Percentiles rank a stretch among this genome's conserved stretches.
Conservation (phyloP, 2,329 filamentous ascomycete species). For the Claviceps sp. region DNA sequence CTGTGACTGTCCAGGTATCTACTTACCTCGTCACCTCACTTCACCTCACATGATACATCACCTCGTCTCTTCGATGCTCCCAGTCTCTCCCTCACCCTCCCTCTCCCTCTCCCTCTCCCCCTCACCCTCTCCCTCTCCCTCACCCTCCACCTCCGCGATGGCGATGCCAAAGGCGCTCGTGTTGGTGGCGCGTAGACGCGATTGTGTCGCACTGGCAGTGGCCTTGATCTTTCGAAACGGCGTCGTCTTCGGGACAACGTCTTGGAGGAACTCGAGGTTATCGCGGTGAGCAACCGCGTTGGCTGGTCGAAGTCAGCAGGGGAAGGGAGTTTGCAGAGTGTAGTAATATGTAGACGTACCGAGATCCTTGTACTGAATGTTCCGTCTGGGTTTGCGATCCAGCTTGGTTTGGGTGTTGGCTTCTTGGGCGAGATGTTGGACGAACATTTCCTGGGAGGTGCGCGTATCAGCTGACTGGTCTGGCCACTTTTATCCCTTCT, state of each 20-base stretch:
- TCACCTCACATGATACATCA: no score
- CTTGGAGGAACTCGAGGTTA: constrained; percentile 86
- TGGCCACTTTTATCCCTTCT: neutral
- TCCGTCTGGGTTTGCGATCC: constrained; percentile 82
- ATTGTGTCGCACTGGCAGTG: constrained; percentile 35
- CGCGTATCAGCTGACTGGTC: neutral
- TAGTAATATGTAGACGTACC: constrained; percentile 33
- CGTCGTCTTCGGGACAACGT: constrained; percentile 77
- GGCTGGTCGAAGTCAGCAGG: constrained; percentile 33
- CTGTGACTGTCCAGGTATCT: no score
- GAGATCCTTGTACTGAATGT: constrained; percentile 92
- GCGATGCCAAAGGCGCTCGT: neutral
- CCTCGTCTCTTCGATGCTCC: constrained; percentile 7
- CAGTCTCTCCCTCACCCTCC: constrained; percentile 30
- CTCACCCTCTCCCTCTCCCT: constrained; percentile 6
- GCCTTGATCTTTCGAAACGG: constrained; percentile 71
- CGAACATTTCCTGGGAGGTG: constrained; percentile 69
- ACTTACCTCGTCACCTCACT: no score
- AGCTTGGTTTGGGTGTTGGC: constrained; percentile 79
- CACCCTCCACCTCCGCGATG: constrained; percentile 4
- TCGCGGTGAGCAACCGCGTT: constrained; percentile 78
- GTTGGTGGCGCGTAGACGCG: constrained; percentile 27
- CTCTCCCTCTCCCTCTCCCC: constrained; percentile 12
- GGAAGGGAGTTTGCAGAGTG: neutral
- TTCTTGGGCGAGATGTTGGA: constrained; percentile 79